Evolutionary conservation across 1,139 yeast genomes (phyloP).

Genomic region (Geotrichum phurueaensis): DNA sequence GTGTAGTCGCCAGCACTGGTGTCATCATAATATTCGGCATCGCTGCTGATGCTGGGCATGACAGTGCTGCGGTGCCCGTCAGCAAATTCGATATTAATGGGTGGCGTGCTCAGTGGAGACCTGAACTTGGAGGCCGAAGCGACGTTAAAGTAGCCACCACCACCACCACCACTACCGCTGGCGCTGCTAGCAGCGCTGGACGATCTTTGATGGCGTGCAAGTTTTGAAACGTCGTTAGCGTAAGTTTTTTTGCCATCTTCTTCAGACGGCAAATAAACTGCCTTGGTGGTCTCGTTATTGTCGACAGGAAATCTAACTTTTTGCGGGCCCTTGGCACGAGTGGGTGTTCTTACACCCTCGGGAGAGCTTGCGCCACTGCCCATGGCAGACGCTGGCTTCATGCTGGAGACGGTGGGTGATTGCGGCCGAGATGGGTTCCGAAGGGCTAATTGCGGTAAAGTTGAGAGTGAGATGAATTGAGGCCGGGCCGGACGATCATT

Average conservation of each 20-base stretch:
- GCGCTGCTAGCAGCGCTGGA: background rate
- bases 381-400: background rate
- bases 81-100: slow-evolving; percentile 5
- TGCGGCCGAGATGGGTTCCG: background rate
- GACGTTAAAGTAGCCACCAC: slow-evolving; percentile 2
- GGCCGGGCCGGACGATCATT: background rate
- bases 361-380: slow-evolving; percentile 2
- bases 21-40: background rate
- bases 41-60: background rate
- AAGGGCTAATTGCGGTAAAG: background rate
- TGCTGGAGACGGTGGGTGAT: slow-evolving; percentile 3
- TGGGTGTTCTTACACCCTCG: background rate
- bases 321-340: slow-evolving; percentile 17
- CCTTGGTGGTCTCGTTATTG: slow-evolving; percentile 26
- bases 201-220: background rate
- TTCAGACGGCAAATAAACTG: slow-evolving; percentile 29
- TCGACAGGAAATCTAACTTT: slow-evolving; percentile 32
- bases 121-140: background rate
- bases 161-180: background rate
- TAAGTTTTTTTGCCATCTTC: slow-evolving; percentile 16
- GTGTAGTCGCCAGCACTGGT: background rate
- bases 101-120: slow-evolving; percentile 10
- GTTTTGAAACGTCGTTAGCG: slow-evolving; percentile 4
- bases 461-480: background rate
- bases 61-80: background rate